Base-by-base conservation (phyloP, 2,329 filamentous ascomycete genomes). In the Leptographium wingfieldii region DNA sequence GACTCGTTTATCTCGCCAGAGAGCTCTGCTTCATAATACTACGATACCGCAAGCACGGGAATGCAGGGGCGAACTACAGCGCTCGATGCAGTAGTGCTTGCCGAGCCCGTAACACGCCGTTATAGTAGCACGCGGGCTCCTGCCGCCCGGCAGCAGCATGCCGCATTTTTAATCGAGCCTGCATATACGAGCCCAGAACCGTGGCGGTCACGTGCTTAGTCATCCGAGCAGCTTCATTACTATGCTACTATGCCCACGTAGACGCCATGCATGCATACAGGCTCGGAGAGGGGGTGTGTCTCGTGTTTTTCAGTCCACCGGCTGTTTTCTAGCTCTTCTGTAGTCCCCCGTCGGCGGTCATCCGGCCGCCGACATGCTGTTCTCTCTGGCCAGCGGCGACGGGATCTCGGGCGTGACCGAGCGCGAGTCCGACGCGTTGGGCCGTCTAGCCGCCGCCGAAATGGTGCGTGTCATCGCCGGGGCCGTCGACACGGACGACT, bases 351-450 rank as follows among this genome's bases (percentile, higher is more conserved):
- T 35, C 33, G 6, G 5, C 43, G 9, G 43, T 35, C 31, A 54
- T 4, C 31, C 52, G 31, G 31, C 55, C 5, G 54, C n/a, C 33
- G 53, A 40, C n/a, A 71, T 63, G 55, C 71, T 78, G 62, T 74
- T 78, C 64, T 79, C 79, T 57, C 72, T 73, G 7, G 78, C 76
- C 61, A 83, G 67, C 3, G 80, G 80, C 3, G 80, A 82, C 5
- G 80, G 73, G 22, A 74, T 73, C 51, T 83, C 80, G 0, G 80
- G 80, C 5, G 80, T 81, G 2, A 78, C 73, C 5, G 79, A 81
- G 57, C 80, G 70, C 3, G 77, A 78, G 55, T 60, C 59, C 25
- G 25, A 10, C 1, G 49, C n/a, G 25, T 56, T 82, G 79, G 4
- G 72, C 70, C 0, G 73, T 73, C 0, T 76, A 69, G 40, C 78